These are phyloP conservation scores for Erodium moschatum DNA, from an alignment of 441 rosid genomes.

Conservation along the genomic window DNA sequence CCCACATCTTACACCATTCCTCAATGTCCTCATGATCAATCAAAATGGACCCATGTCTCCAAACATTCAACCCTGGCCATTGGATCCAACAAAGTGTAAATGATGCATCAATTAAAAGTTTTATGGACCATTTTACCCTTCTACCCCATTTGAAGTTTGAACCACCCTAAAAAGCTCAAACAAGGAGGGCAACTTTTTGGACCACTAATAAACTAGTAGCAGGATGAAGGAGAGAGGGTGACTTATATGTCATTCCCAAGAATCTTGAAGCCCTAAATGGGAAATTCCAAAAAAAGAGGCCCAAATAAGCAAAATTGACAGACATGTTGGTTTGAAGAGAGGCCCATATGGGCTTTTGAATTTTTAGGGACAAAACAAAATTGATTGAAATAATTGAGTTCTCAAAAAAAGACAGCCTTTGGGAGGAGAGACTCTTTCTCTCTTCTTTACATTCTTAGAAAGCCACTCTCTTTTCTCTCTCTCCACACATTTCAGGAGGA, in stretches of 20 bases:
- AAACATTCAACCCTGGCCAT: neutral
- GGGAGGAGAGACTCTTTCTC: neutral
- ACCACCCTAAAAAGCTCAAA: neutral
- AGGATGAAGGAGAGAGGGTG: neutral
- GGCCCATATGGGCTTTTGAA: neutral
- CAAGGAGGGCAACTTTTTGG: neutral
- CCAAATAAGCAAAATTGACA: neutral
- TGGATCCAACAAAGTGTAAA: neutral
- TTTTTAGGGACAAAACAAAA: neutral
- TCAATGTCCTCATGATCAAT: neutral
- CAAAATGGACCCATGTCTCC: neutral
- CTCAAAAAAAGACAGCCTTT: neutral
- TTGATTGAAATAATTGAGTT: too few species aligned
- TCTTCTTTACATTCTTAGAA: conserved; percentile 18
- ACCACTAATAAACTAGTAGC: neutral
- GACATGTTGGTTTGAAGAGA: neutral
- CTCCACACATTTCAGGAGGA: conserved; percentile 25
- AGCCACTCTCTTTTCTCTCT: conserved; percentile 12
- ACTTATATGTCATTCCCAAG: neutral
- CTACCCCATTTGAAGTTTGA: neutral
- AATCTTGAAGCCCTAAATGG: neutral
- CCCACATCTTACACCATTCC: neutral
- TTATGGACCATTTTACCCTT: too few species aligned
- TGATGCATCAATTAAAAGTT: neutral
- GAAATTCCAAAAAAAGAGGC: neutral